Percentiles rank a stretch among this genome's conserved stretches.
These are phyloP conservation scores for Graphium sp. DNA, from an alignment of 2,329 filamentous ascomycete species.

Conservation along the genomic window DNA sequence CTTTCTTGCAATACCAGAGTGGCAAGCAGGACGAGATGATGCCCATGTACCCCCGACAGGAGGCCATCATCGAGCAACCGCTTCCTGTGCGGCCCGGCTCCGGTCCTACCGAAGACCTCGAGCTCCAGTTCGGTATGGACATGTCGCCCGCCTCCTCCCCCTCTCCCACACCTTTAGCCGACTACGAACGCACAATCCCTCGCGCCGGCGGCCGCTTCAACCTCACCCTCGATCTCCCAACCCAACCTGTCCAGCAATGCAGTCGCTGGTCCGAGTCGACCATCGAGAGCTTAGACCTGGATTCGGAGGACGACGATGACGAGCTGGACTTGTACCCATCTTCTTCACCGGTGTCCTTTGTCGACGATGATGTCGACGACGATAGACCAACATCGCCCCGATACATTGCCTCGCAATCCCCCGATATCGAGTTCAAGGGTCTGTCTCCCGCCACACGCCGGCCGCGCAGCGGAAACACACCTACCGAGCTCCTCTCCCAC, in stretches of 20 bases:
- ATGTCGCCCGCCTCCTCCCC: constrained; percentile 13
- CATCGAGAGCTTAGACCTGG: constrained; percentile 14
- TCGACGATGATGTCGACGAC: constrained; percentile 1
- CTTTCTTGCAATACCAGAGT: constrained; percentile 14
- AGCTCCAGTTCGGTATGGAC: constrained; percentile 9
- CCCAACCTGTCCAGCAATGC: constrained; percentile 14
- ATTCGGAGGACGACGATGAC: constrained; percentile 9
- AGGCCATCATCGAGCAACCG: constrained; percentile 6
- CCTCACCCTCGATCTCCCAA: constrained; percentile 9
- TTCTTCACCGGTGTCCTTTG: background rate
- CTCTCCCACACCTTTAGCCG: constrained; percentile 10
- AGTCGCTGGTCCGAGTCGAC: constrained; percentile 26
- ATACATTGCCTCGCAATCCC: constrained; percentile 3
- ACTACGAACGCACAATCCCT: constrained; percentile 10
- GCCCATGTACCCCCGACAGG: constrained; percentile 7
- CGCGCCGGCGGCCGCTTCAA: constrained; percentile 15
- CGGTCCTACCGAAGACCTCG: constrained; percentile 8
- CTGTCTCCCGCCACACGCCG: background rate
- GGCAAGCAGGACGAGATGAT: constrained; percentile 9
- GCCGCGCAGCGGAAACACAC: background rate
- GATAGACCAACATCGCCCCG: constrained; percentile 3
- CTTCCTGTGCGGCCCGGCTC: background rate
- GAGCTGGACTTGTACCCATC: constrained; percentile 6
- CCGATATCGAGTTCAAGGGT: constrained; percentile 1
- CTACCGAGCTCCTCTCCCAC: background rate